Percentiles rank a stretch among this genome's conserved stretches.
phyloP scores from a whole-genome alignment of 371 early-diverging fungal species.

The Mortierella sp. region DNA sequence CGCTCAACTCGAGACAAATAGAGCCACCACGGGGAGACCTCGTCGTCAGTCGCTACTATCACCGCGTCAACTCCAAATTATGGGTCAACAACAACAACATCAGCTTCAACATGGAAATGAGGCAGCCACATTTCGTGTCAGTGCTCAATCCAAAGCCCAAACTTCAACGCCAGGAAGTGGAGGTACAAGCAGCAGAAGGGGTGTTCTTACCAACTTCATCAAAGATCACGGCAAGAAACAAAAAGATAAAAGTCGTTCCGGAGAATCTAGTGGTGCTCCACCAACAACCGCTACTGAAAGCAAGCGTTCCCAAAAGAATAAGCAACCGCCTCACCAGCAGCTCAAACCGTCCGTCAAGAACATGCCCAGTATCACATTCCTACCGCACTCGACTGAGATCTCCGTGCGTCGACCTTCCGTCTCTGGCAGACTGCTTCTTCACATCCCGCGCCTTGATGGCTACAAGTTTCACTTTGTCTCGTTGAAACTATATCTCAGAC shows the following conservation, averaged over 20 bases:
- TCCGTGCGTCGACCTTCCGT: slow-evolving; percentile 28
- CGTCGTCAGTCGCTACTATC: slow-evolving; percentile 20
- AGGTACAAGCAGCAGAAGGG: slow-evolving; percentile 1
- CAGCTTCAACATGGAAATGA: too few species aligned
- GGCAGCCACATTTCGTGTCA: too few species aligned
- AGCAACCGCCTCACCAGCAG: slow-evolving; percentile 1
- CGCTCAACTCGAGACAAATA: neutral
- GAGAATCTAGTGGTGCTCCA: neutral
- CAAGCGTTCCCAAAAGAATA: neutral
- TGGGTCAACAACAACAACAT: slow-evolving; percentile 6
- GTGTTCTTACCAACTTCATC: slow-evolving; percentile 3
- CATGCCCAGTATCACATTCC: slow-evolving; percentile 34
- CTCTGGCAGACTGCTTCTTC: slow-evolving; percentile 36
- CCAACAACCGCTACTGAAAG: neutral
- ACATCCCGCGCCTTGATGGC: slow-evolving; percentile 28
- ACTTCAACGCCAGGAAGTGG: neutral
- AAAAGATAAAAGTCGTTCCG: neutral
- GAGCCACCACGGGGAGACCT: slow-evolving; percentile 7
- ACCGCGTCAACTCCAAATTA: slow-evolving; percentile 19
- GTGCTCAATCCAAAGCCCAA: too few species aligned
- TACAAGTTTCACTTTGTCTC: slow-evolving; percentile 45
- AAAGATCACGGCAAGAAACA: slow-evolving; percentile 6
- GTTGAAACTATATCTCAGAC: slow-evolving; percentile 34
- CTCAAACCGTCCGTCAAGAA: slow-evolving; percentile 7
- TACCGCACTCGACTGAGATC: slow-evolving; percentile 33